Evolutionary conservation across 2,329 filamentous ascomycete genomes (phyloP), one percentile per base, ranked within the genome.

Genomic region (Gnomoniopsis sp.): DNA sequence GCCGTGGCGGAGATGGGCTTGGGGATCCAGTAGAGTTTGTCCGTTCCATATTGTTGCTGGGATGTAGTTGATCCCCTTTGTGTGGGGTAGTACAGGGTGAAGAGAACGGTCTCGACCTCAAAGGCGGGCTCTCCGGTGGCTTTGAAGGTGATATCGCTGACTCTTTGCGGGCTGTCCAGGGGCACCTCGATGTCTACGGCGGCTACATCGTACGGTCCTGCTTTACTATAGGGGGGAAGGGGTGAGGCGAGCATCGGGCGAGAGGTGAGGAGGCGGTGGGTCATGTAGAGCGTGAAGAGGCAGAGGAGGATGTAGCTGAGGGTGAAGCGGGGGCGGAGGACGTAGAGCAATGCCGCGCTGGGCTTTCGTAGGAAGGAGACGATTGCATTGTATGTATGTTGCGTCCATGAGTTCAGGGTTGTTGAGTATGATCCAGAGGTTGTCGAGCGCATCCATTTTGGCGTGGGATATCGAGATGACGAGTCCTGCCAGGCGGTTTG

Each of bases 21-120:
- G 2, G 60, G 57, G 30, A 54, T 21, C 60, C 60, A 62, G 49
- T 54, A 57, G n/a, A 53, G 55, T 14, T 19, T 30, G 1, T 51
- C 52, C 1, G 21, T 15, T 7, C 19, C 34, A 10, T 21, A 10
- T 11, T 21, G 44, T 23, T 23, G 44, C 12, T n/a, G n/a, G n/a
- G n/a, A n/a, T n/a, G n/a, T 49, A 33, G 30, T 21, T 21, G 17
- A 41, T 15, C 50, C 38, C 36, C 44, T 52, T 15, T 34, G 50
- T 1, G 53, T 50, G 2, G 60, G 60, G 14, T 62, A 62, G 49
- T 59, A 62, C 4, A 62, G 53, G 10, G 57, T 62, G 53, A 62
- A 62, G n/a, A 62, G 33, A 46, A 62, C 60, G 30, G 60, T 59
- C 44, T 62, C 57, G 4, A 62, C 57, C 41, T 62, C 53, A 23